A percentile compares a stretch with the other conserved stretches of the same genome.
phyloP scores from a whole-genome alignment of 2,329 filamentous ascomycete genomes.

The Claviceps africana region DNA sequence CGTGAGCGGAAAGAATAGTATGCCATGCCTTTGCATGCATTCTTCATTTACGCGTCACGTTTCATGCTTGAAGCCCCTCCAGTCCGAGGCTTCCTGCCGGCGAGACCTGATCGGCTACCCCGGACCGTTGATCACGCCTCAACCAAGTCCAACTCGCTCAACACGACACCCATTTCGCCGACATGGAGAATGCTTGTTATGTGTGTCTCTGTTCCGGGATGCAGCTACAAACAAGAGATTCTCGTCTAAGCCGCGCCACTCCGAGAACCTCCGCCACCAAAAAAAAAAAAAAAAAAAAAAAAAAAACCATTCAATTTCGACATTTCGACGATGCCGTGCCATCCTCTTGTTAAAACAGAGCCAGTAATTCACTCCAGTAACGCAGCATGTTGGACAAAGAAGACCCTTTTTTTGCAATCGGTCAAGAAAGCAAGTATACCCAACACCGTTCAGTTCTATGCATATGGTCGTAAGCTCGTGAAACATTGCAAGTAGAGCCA shows the following conservation, averaged over 20 bases:
- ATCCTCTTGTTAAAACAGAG: neutral
- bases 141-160: neutral
- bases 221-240: neutral
- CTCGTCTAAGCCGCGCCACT: neutral
- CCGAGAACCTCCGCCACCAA: neutral
- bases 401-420: neutral
- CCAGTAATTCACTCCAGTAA: neutral
- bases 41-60: neutral
- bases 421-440: neutral
- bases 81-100: neutral
- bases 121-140: neutral
- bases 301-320: neutral
- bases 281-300: too few species aligned
- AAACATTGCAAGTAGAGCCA: neutral
- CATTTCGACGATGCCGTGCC: neutral
- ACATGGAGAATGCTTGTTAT: neutral
- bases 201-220: neutral
- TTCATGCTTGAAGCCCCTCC: neutral
- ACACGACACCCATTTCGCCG: neutral
- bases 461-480: neutral
- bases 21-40: neutral
- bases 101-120: neutral
- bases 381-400: neutral
- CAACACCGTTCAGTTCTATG: slow-evolving; percentile 1
- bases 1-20: neutral